Evolutionary conservation across 2,329 filamentous ascomycete genomes (phyloP), one percentile per base, ranked within the genome.

Genomic region (Dactylellina cionopaga): DNA sequence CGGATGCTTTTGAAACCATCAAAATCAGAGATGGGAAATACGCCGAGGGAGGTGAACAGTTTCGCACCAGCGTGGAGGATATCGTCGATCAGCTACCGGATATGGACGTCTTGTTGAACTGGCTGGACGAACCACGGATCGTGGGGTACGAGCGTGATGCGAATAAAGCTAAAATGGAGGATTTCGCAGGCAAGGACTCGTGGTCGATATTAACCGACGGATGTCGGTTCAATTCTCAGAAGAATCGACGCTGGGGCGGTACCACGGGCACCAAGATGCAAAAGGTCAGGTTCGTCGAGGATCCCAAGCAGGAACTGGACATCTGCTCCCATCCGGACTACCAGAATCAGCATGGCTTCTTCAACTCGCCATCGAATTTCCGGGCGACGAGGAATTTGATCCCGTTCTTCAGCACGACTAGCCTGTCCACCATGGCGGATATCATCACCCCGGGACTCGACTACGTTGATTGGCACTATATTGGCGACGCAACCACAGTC

Each of bases 381-480:
- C 76, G 75, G 0, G 72, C 83, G 0, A 80, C 83, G 0, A 74
- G 82, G 29, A 81, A 80, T 0, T 27, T 79, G 0, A 80, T 84
- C 0, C 85, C 85, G 0, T 77, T 86, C 0, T 78, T 87, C 0
- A 83, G 84, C 1, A 81, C 80, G 0, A 83, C 82, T 1, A 76
- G 80, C 0, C 80, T 79, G 0, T 83, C 83, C 0, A 83, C 83
- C 0, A 84, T 85, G 80, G 80, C 80, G 15, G 85, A 87, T 41
- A 82, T 88, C 0, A 68, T 87, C 2, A 82, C 83, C 22, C 86
- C 86, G 0, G 83, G 83, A 44, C 81, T 85, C 0, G 82, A 82
- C 0, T 87, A 87, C 69, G 75, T 81, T n/a, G 65, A 76, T 62
- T 79, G 82, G 66, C 13, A 78, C 1, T 78, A 81, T 41, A 82